Evolutionary conservation across 2,329 filamentous ascomycete genomes (phyloP).

Genomic region (Stachybotrys chlorohalonatus): DNA sequence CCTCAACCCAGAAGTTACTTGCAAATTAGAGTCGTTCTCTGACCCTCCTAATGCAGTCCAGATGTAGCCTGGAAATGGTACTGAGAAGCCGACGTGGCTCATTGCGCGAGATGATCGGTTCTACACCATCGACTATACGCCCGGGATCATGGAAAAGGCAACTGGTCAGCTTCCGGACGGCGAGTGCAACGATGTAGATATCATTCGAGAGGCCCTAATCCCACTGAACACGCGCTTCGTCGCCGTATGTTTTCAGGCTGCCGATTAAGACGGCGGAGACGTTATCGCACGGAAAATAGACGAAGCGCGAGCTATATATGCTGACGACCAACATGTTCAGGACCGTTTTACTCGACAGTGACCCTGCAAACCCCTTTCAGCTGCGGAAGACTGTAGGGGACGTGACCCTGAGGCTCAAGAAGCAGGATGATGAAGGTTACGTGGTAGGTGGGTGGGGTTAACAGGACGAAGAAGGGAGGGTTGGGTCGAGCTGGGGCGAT

Average conservation of each 20-base stretch:
- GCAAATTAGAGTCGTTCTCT: constrained; percentile 34
- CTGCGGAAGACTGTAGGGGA: not conserved
- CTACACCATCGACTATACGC: constrained; percentile 51
- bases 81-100: constrained; percentile 47
- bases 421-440: not conserved
- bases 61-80: constrained; percentile 47
- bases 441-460: not conserved
- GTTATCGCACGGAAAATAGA: not conserved
- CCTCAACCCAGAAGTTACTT: constrained; percentile 34
- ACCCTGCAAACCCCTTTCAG: not conserved
- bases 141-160: constrained; percentile 30
- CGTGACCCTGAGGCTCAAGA: not conserved
- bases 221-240: not conserved
- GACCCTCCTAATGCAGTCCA: constrained; percentile 44
- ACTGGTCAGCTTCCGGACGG: not conserved
- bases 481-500: not conserved
- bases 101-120: constrained; percentile 56
- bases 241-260: not conserved
- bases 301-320: not conserved
- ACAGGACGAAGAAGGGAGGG: not conserved
- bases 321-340: not conserved
- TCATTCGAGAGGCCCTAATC: not conserved
- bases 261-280: not conserved
- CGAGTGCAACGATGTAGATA: not conserved
- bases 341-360: not conserved